Base-by-base conservation (phyloP, 2,329 filamentous ascomycete species). In the Byssothecium circinans region DNA sequence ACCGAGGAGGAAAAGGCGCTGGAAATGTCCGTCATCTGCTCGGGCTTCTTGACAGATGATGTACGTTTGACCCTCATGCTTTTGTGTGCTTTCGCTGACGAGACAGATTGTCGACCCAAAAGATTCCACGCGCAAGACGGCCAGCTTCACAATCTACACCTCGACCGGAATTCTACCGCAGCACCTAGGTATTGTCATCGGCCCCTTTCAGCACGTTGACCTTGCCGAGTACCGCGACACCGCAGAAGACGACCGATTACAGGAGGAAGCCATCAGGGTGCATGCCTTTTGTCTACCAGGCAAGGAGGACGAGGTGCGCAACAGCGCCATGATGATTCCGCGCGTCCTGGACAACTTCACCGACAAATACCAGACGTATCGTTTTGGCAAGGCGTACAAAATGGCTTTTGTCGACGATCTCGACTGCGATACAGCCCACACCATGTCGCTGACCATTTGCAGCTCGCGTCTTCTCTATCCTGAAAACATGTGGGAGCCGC, bases 321-420 rank as follows among this genome's bases (percentile, higher is more conserved):
- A 95, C 63, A 94, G 91, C 5, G 94, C 91, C 59, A 85, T 88
- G 59, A 88, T 92, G 10, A 81, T 96, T 57, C 88, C 91, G 17
- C 58, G 83, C 66, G 90, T 91, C 1, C 85, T 96, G n/a, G 94
- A 99, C 68, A 89, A 88, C 68, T 91, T 97, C 64, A 89, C 89
- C 3, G 83, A 92, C 54, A 88, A 85, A 3, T 97, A 92, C 67
- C 90, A 91, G 20, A 86, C 88, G 18, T 99, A 95, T 67, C 91
- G 94, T 0, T 97, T 94, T 67, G 66, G 64, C 6, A 83, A 88
- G 22, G 91, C 88, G 64, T 97, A 95, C 77, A 95, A 95, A 64
- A 75, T 97, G 45, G 91, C 89, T 58, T 99, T 99, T 60, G 85
- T 99, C 15, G 94, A 99, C 60, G 94, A 99, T 68, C 81, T 94